Conservation (phyloP, 306 rosid genomes). For the Malus sieversii region DNA sequence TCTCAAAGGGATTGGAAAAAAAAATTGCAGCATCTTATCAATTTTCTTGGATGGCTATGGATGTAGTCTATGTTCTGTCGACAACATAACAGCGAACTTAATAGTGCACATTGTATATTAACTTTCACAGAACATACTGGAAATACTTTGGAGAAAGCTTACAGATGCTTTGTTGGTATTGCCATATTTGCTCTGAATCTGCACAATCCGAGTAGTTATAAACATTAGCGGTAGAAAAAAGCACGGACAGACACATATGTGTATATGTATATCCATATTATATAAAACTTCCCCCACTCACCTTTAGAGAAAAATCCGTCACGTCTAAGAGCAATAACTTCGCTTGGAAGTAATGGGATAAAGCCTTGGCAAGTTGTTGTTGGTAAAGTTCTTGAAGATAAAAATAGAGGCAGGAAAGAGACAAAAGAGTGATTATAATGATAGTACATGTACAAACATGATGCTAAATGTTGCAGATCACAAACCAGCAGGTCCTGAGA, state of each 20-base stretch:
- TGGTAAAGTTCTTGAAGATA: constrained; percentile 70
- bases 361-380: constrained; percentile 96
- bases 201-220: constrained; percentile 18
- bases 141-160: constrained; percentile 18
- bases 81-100: background rate
- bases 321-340: constrained; percentile 82
- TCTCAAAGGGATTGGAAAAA: background rate
- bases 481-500: constrained; percentile 90
- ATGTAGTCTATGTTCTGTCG: background rate
- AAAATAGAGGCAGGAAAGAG: background rate
- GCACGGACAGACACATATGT: background rate
- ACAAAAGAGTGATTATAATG: constrained; percentile 1
- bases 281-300: constrained; percentile 4
- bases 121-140: background rate
- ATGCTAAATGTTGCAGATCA: background rate
- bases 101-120: too few relatives aligned
- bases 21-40: background rate
- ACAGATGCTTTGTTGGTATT: constrained; percentile 58
- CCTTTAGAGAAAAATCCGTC: constrained; percentile 82
- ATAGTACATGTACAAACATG: background rate
- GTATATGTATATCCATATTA: background rate
- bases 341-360: constrained; percentile 91
- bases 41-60: background rate
- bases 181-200: constrained; percentile 86
- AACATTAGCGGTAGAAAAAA: background rate